Base-by-base conservation (phyloP, 2,329 filamentous ascomycete genomes). In the Remersonia thermophila region DNA sequence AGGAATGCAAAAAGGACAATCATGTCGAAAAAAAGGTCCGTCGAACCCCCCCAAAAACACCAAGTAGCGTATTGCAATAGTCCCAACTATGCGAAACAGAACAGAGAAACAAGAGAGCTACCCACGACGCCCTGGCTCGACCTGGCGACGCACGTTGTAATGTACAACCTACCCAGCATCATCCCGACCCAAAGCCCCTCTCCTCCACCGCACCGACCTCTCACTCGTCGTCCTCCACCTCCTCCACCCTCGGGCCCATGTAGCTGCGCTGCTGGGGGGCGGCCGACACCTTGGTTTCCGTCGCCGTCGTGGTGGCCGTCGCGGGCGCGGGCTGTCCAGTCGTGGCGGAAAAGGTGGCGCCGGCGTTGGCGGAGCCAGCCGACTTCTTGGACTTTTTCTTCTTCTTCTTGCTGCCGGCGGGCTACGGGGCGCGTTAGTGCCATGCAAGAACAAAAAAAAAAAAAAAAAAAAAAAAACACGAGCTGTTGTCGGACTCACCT, bases 281-380 rank as follows among this genome's bases (percentile, higher is more conserved):
- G 4, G 66, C 67, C 28, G 63, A 59, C 35, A 75, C 54, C 44
- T 71, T 66, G 0, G 71, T 75, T 30, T 63, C 62, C 3, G 71
- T 73, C 9, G 67, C 69, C 10, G 71, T 75, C 0, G 71, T 75
- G 6, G 63, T 71, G 7, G 72, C 72, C 8, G 60, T 61, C 12
- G 70, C 63, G 2, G 71, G 69, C 16, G 61, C 57, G 23, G 65
- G 58, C 38, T 72, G 63, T 27, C 72, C 72, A 17, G 70, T 69
- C 7, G 67, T 58, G 36, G 65, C 66, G 20, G 66, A 66, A 43
- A 77, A 66, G 28, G 65, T 54, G 2, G 61, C 49, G 35, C 62
- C 61, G 7, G 61, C 55, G 30, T 39, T 53, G 27, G 55, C 56
- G 23, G 59, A 54, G 7, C 52, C 49, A 11, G 56, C 50, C 17